These are phyloP conservation scores for Lomentospora prolificans DNA, from an alignment of 2,329 filamentous ascomycete genomes.

Conservation along the genomic window DNA sequence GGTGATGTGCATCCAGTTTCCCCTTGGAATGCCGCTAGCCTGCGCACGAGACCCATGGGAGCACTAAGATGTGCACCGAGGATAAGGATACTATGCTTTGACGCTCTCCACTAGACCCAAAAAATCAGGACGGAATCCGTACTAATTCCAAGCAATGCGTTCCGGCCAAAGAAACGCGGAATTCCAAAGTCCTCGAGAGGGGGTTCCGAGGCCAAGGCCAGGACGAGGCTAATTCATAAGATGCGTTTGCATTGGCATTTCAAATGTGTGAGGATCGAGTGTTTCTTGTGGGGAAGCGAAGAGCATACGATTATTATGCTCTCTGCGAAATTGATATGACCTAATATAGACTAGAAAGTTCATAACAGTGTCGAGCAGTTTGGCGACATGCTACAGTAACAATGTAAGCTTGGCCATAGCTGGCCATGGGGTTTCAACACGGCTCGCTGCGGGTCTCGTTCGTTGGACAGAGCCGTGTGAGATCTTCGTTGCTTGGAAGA, in stretches of 20 bases:
- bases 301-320: neutral
- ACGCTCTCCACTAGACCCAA: neutral
- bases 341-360: neutral
- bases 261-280: neutral
- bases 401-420: neutral
- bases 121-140: no score
- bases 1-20: neutral
- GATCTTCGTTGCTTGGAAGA: neutral
- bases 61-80: neutral
- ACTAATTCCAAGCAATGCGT: no score
- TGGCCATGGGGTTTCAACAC: neutral
- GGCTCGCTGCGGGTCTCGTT: neutral
- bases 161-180: neutral
- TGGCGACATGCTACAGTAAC: no score
- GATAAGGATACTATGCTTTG: neutral
- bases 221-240: neutral
- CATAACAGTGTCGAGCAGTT: no score
- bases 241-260: neutral
- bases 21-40: neutral
- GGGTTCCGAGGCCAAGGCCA: neutral
- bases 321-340: neutral
- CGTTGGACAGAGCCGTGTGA: neutral
- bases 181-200: neutral
- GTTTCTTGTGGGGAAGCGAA: neutral
- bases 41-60: neutral